A percentile compares a stretch with the other conserved stretches of the same genome.
These are phyloP conservation scores for Musa balbisiana DNA, from an alignment of 202 grass and related monocot species.

Conservation along the genomic window DNA sequence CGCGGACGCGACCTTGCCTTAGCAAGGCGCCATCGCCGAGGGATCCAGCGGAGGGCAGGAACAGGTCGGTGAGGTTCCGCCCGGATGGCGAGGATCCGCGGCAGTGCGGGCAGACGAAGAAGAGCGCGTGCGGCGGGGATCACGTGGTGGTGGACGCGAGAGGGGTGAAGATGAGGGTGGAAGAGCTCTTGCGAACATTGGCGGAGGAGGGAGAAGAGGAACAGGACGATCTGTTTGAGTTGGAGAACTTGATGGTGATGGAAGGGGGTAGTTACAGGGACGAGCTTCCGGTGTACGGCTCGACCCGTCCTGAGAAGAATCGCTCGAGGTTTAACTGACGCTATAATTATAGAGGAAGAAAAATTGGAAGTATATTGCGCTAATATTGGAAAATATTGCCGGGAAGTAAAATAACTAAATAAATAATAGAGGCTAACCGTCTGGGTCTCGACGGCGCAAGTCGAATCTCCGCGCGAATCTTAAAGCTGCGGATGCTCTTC, in stretches of 20 bases:
- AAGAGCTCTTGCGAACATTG: not conserved
- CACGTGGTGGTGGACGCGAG: not conserved
- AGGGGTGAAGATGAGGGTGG: not conserved
- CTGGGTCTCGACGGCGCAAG: too few species aligned
- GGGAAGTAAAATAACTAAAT: too few species aligned
- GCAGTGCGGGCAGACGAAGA: not conserved
- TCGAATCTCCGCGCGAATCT: too few species aligned
- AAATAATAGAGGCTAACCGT: too few species aligned
- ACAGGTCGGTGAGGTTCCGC: not conserved
- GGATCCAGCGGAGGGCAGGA: not conserved
- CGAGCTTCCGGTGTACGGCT: slow-evolving; percentile 23
- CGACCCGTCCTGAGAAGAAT: not conserved
- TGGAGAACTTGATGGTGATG: slow-evolving; percentile 7
- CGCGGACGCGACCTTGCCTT: not conserved
- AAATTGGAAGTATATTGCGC: not conserved
- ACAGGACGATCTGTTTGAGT: slow-evolving; percentile 12
- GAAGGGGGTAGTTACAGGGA: slow-evolving; percentile 1
- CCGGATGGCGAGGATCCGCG: not conserved
- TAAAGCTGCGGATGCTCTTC: too few species aligned
- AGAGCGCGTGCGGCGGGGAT: not conserved
- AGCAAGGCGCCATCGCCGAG: not conserved
- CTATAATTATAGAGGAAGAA: not conserved
- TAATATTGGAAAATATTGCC: too few species aligned
- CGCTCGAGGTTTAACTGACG: not conserved
- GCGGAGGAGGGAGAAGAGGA: not conserved